Percentiles rank a stretch among this genome's conserved stretches.
phyloP scores from a whole-genome alignment of 495 filamentous ascomycete species.

The Aspergillus baeticus region DNA sequence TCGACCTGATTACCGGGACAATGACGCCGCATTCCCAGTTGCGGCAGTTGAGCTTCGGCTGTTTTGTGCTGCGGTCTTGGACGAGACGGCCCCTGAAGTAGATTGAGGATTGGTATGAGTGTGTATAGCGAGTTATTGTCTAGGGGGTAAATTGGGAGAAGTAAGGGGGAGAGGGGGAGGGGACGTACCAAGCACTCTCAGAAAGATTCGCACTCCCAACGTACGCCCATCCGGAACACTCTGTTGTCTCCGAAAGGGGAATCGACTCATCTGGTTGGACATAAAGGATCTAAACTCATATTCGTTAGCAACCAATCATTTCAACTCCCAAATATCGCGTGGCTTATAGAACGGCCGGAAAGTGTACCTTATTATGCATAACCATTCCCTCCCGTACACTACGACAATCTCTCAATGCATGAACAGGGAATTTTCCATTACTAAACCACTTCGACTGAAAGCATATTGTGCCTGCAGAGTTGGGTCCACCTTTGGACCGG shows the following conservation, averaged over 20 bases:
- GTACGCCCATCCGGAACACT: slow-evolving; percentile 68
- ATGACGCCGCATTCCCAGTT: slow-evolving; percentile 98
- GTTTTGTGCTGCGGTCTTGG: slow-evolving; percentile 60
- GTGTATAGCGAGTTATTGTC: not conserved
- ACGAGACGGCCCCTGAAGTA: slow-evolving; percentile 64
- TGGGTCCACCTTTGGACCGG: slow-evolving; percentile 55
- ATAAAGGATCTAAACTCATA: slow-evolving; percentile 54
- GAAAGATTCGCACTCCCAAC: slow-evolving; percentile 91
- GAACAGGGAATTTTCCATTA: slow-evolving; percentile 61
- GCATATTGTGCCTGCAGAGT: slow-evolving; percentile 77
- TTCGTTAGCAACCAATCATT: not conserved
- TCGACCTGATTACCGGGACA: slow-evolving; percentile 44
- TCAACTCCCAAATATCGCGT: too few species aligned
- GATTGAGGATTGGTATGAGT: not conserved
- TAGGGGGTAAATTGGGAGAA: not conserved
- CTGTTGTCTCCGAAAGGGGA: slow-evolving; percentile 16
- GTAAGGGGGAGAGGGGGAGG: not conserved
- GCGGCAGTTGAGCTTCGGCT: slow-evolving; percentile 73
- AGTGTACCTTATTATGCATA: slow-evolving; percentile 79
- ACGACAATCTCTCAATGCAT: slow-evolving; percentile 70
- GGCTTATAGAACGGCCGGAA: too few species aligned
- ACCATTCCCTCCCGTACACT: slow-evolving; percentile 66
- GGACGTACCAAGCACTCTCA: slow-evolving; percentile 82
- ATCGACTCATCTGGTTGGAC: slow-evolving; percentile 51
- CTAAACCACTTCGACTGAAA: slow-evolving; percentile 69